Conservation (phyloP, 345 rosid species). For the Physaria fendleri region DNA sequence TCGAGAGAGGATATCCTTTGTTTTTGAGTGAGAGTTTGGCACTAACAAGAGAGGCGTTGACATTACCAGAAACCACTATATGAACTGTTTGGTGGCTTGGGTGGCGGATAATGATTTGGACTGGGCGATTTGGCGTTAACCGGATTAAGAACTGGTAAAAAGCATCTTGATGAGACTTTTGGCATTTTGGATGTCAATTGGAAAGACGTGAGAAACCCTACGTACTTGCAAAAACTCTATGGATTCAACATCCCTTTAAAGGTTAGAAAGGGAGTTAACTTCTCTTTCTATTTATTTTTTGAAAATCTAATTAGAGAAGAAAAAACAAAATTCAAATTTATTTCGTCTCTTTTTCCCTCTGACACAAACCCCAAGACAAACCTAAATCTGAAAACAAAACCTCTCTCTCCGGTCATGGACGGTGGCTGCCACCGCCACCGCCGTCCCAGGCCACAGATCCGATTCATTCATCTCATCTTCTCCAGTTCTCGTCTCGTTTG, state of each 20-base stretch:
- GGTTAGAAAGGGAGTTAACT: no score
- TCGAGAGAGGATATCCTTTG: constrained; percentile 59
- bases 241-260: constrained; percentile 55
- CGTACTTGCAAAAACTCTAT: constrained; percentile 44
- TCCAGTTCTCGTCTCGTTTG: no score
- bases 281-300: neutral
- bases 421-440: no score
- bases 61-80: constrained; percentile 59
- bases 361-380: no score
- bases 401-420: no score
- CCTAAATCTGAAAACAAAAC: no score
- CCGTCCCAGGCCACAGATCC: no score
- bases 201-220: constrained; percentile 45
- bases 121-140: constrained; percentile 71
- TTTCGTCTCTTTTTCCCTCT: no score
- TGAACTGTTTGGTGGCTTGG: constrained; percentile 58
- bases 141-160: constrained; percentile 59
- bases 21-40: constrained; percentile 74
- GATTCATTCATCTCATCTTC: no score
- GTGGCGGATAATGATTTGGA: constrained; percentile 77
- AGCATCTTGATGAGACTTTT: constrained; percentile 48
- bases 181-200: constrained; percentile 54
- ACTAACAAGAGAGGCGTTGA: constrained; percentile 53
- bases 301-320: no score
- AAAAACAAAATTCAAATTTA: no score